Evolutionary conservation across 345 rosid species (phyloP), one percentile per base, ranked within the genome.

Genomic region (Mangifera indica): DNA sequence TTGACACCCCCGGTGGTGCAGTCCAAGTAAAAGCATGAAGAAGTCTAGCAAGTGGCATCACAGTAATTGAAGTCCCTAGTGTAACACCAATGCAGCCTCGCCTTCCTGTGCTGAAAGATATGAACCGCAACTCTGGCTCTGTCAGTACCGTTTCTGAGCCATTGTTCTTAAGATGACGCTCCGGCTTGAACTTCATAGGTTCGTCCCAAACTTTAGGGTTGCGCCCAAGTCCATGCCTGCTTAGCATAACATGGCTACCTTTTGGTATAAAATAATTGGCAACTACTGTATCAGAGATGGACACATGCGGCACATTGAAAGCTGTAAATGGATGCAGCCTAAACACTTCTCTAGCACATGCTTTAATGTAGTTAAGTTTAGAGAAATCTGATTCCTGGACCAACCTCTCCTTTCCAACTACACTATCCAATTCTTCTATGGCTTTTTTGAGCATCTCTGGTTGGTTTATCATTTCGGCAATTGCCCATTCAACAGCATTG

Each of bases 401-500:
- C 1, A 84, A 42, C 32, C 86, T 79, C 22, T 84, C 80, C 54
- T 72, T 84, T 15, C 93, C 90, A 1, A 84, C 85, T 1, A 81
- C 85, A 0, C 10, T 55, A 29, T 88, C 90, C 1, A 84, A 11
- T 71, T 88, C 93, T 13, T 79, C 79, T 4, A 61, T 58, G 0
- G 90, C 87, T 62, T 69, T 87, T 37, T 73, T 26, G 2, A 89
- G 80, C 5, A 83, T 70, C 18, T 73, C 66, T 0, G 89, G 89
- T 10, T 80, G 71, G 76, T 82, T 84, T 10, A 88, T 70, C 88
- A 84, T 79, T 80, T 88, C 92, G 0, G 82, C 89, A 29, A 85
- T 65, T 11, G 84, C 88, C 89, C 87, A 88, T 53, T 88, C 90
- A 0, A 17, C 65, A 0, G 86, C 91, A 64, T 89, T 87, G 5